These are phyloP conservation scores for Daldinia sp. DNA, from an alignment of 2,329 filamentous ascomycete species.

Conservation along the genomic window DNA sequence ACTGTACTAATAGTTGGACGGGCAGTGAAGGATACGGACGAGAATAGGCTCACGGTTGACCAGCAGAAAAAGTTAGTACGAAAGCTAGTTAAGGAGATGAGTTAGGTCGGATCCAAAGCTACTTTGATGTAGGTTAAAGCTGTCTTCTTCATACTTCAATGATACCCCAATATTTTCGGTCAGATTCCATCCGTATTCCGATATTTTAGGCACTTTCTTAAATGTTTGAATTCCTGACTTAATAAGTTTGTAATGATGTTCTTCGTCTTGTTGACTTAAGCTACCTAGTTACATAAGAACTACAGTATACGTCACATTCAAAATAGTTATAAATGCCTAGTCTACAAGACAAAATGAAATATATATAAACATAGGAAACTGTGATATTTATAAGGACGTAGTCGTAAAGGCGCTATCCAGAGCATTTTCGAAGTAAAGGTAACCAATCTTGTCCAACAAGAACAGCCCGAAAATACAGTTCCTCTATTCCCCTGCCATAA, in stretches of 20 bases:
- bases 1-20: constrained; percentile 80
- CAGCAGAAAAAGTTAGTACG: constrained; percentile 76
- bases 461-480: background rate
- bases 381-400: background rate
- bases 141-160: constrained; percentile 30
- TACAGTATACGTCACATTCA: background rate
- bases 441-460: background rate
- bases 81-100: constrained; percentile 68
- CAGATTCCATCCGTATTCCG: background rate
- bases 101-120: constrained; percentile 46
- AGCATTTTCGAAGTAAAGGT: background rate
- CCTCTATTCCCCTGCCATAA: no score
- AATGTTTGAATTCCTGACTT: background rate
- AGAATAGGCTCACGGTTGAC: constrained; percentile 67
- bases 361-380: background rate
- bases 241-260: no score
- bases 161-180: constrained; percentile 29
- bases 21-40: constrained; percentile 80
- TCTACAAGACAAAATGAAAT: background rate
- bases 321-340: background rate
- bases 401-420: background rate
- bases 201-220: background rate
- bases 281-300: no score
- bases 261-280: no score
- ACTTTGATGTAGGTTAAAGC: constrained; percentile 4